Evolutionary conservation across 148 eudicot species (phyloP).

Genomic region (Camellia lanceoleosa): DNA sequence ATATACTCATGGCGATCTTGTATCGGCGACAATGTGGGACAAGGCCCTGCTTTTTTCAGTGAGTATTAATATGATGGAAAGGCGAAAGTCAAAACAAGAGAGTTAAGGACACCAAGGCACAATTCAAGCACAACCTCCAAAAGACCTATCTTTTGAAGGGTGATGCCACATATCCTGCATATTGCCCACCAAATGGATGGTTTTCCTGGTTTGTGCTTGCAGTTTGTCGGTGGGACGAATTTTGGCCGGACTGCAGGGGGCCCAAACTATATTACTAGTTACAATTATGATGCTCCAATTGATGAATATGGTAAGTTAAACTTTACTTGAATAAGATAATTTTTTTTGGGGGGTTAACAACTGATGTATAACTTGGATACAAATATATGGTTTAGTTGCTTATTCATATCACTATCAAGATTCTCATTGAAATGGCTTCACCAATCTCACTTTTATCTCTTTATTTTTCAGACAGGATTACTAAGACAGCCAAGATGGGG

Average conservation of each 20-base stretch:
- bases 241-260: conserved; percentile 97
- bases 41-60: not conserved
- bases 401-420: not conserved
- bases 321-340: not conserved
- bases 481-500: conserved; percentile 96
- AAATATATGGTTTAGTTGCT: not conserved
- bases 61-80: not conserved
- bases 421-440: not conserved
- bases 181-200: not conserved
- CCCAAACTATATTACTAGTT: conserved; percentile 85
- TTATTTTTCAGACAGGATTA: conserved; percentile 48
- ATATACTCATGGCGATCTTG: not conserved
- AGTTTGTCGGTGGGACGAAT: conserved; percentile 98
- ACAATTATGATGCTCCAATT: conserved; percentile 97
- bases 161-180: conserved; percentile 8
- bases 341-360: not conserved
- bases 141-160: not conserved
- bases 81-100: not conserved
- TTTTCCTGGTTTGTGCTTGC: conserved; percentile 28
- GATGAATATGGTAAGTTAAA: conserved; percentile 86
- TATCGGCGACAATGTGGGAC: not conserved
- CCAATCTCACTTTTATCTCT: conserved; percentile 4
- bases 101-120: not conserved
- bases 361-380: not conserved
- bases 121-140: not conserved